Conservation (phyloP, 148 eudicot species). For the Silene conica region DNA sequence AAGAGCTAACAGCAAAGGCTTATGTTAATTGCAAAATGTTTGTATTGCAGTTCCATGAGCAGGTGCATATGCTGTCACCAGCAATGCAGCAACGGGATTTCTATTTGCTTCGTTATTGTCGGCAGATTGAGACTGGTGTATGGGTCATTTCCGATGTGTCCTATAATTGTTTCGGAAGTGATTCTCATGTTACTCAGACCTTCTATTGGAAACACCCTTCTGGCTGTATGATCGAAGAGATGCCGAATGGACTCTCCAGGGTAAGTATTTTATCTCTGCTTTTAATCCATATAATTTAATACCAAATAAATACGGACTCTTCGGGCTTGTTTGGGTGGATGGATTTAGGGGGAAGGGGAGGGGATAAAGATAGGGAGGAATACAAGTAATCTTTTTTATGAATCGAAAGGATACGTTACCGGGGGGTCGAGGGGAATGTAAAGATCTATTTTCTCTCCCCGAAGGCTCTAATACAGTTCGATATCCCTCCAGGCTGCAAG, state of each 20-base stretch:
- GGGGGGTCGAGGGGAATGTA: too few species aligned
- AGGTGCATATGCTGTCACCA: constrained; percentile 57
- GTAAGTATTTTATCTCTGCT: constrained; percentile 23
- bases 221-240: constrained; percentile 52
- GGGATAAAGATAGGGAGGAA: too few species aligned
- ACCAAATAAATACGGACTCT: background rate
- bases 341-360: too few species aligned
- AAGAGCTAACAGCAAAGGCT: background rate
- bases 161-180: constrained; percentile 35
- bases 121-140: constrained; percentile 50
- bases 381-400: too few species aligned
- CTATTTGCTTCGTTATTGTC: constrained; percentile 49
- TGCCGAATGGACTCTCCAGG: constrained; percentile 57
- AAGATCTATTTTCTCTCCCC: too few species aligned
- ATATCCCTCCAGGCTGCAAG: too few species aligned
- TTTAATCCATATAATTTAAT: background rate
- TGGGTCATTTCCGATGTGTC: constrained; percentile 68
- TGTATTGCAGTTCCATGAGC: constrained; percentile 50
- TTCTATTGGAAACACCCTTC: constrained; percentile 53
- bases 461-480: too few species aligned
- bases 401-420: too few species aligned
- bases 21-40: background rate
- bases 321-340: too few species aligned
- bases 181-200: constrained; percentile 22
- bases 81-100: constrained; percentile 45